phyloP scores from a whole-genome alignment of 805 yeast species.

The Isabelozyma heimii region DNA sequence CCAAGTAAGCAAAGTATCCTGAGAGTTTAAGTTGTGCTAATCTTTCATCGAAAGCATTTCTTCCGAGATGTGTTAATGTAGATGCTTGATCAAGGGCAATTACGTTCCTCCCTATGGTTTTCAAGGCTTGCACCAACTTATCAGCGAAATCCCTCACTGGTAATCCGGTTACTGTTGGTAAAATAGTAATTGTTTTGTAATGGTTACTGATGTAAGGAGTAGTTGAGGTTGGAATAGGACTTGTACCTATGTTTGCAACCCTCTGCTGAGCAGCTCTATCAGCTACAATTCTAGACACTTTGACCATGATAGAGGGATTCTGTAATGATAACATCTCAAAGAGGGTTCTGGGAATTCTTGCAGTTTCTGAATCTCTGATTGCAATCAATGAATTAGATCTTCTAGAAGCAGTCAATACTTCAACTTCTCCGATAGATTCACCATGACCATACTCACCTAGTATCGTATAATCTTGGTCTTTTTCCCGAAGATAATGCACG shows the following conservation, averaged over 20 bases:
- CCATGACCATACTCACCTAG: conserved; percentile 90
- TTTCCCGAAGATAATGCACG: conserved; percentile 1
- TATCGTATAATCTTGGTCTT: conserved; percentile 29
- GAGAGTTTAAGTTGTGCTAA: conserved; percentile 80
- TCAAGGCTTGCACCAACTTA: conserved; percentile 66
- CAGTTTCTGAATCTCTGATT: conserved; percentile 89
- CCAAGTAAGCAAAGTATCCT: conserved; percentile 87
- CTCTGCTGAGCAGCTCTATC: conserved; percentile 31
- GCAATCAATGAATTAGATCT: conserved; percentile 74
- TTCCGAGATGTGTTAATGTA: conserved; percentile 75
- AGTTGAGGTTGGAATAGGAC: conserved; percentile 30
- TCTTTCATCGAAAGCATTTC: conserved; percentile 84
- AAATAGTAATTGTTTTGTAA: conserved; percentile 78
- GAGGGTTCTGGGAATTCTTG: conserved; percentile 85
- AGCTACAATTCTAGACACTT: conserved; percentile 82
- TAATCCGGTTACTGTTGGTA: conserved; percentile 78
- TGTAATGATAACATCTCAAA: conserved; percentile 82
- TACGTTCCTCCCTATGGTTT: conserved; percentile 68
- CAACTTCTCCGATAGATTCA: conserved; percentile 92
- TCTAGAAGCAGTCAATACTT: conserved; percentile 78
- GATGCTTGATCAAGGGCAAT: conserved; percentile 82
- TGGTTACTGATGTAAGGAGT: conserved; percentile 37
- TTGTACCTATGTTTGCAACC: conserved; percentile 8
- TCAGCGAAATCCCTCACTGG: conserved; percentile 87
- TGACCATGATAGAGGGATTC: conserved; percentile 87